Percentiles rank a stretch among this genome's conserved stretches.
phyloP scores from a whole-genome alignment of 345 rosid genomes.

The Iberis pinnata region DNA sequence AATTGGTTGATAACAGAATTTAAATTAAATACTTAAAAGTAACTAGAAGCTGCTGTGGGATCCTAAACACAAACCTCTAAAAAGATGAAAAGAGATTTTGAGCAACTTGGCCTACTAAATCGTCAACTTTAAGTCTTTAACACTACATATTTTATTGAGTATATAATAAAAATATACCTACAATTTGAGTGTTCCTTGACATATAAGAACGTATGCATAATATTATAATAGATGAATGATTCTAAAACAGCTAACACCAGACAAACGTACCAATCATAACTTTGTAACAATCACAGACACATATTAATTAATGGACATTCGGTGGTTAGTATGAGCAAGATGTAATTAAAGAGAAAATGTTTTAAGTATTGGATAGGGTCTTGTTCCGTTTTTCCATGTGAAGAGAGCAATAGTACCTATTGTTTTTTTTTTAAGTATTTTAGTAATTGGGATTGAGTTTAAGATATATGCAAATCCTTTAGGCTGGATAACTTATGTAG shows the following conservation, averaged over 20 bases:
- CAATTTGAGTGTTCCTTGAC: conserved; percentile 30
- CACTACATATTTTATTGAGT: conserved; percentile 18
- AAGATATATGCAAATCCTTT: no score
- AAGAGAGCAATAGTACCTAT: no score
- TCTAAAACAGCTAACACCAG: conserved; percentile 25
- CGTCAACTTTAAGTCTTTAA: conserved; percentile 29
- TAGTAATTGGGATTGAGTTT: no score
- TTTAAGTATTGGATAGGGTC: no score
- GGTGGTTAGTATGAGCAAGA: no score
- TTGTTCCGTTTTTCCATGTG: no score
- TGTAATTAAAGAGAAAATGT: no score
- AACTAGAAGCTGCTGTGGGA: conserved; percentile 29
- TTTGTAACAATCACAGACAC: no score
- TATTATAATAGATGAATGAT: conserved; percentile 19
- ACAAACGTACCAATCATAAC: neutral
- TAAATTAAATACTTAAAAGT: neutral
- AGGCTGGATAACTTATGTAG: no score
- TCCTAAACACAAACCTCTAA: conserved; percentile 34
- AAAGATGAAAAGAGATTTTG: conserved; percentile 13
- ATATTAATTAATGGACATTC: no score
- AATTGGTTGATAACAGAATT: conserved; percentile 4
- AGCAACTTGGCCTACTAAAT: conserved; percentile 28
- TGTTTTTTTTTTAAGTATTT: no score
- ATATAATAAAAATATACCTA: conserved; percentile 4
- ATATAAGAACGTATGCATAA: conserved; percentile 19